Evolutionary conservation across 169 alveolate species (phyloP), one percentile per base, ranked within the genome.

Genomic region (Babesia sp.): DNA sequence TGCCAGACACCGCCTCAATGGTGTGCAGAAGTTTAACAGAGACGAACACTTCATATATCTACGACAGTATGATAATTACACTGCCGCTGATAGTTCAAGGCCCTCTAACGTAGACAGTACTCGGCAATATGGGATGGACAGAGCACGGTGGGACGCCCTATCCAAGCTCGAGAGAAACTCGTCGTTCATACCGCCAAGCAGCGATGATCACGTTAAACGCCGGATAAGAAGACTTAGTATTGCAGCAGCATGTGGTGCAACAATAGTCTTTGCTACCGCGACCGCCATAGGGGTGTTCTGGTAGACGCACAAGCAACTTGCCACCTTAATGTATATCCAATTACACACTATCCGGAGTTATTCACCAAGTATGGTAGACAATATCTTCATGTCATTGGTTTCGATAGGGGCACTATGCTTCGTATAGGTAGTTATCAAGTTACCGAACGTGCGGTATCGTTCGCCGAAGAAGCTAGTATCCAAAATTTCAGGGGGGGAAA

Each of bases 21-120:
- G 84, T 5, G 78, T 60, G 44, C 71, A 79, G 72, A 69, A 79
- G 56, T 79, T 50, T 70, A 79, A 79, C 34, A 54, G 77, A 33
- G 71, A 79, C 34, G 87, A 79, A 36, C 87, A 79, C 83, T 79
- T 61, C 57, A 4, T 79, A 4, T 79, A 79, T 64, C 55, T 79
- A 26, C n/a, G 57, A 14, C 87, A 78, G 76, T 60, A 63, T 37
- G 83, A 79, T 16, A n/a, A 18, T 11, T 14, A 8, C 45, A 7
- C 4, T 6, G 37, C 28, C 20, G 36, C 78, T 28, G 44, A 18
- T 18, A 14, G 18, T 14, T 39, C 26, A 4, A 11, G 51, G 33
- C 50, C 70, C 36, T 6, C n/a, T 16, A 33, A 31, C 41, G 57
- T 34, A 18, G 22, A 20, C 20, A n/a, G 54, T 11, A 20, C 28